phyloP scores from a whole-genome alignment of 768 basidiomycete species.

The Pleurotus giganteus region DNA sequence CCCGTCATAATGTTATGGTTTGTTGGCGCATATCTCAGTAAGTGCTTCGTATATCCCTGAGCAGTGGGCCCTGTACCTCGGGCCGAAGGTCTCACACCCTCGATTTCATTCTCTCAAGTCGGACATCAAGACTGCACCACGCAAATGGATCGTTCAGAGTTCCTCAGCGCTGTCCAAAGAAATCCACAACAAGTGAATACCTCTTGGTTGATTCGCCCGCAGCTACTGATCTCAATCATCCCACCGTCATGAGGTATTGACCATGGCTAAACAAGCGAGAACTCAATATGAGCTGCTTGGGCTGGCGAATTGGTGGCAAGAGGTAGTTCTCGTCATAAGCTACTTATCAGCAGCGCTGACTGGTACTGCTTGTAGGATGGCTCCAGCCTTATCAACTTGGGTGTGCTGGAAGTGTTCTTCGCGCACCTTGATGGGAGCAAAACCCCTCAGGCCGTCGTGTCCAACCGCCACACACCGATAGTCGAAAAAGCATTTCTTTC shows the following conservation, averaged over 20 bases:
- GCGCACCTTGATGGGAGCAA: constrained; percentile 21
- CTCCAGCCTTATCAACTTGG: constrained; percentile 17
- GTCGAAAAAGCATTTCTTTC: constrained; percentile 29
- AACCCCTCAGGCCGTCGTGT: constrained; percentile 15
- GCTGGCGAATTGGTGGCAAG: neutral
- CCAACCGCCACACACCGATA: constrained; percentile 14
- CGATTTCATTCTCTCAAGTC: too few species aligned
- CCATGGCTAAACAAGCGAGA: neutral
- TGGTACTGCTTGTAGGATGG: neutral
- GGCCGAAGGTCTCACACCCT: too few species aligned
- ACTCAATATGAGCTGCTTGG: neutral
- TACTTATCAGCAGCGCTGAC: neutral
- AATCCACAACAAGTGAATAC: neutral
- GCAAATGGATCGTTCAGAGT: neutral
- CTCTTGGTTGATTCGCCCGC: too few species aligned
- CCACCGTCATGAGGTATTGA: too few species aligned
- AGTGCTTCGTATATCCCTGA: too few species aligned
- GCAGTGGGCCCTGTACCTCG: too few species aligned
- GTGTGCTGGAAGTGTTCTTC: constrained; percentile 27
- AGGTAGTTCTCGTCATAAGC: neutral
- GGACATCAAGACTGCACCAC: too few species aligned
- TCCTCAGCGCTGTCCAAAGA: neutral
- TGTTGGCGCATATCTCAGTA: too few species aligned
- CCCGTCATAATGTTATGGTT: too few species aligned
- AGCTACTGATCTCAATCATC: too few species aligned